A percentile compares a stretch with the other conserved stretches of the same genome.
Evolutionary conservation across 176 grass and related monocot species (phyloP).

Genomic region (Miscanthus lutarioriparius): DNA sequence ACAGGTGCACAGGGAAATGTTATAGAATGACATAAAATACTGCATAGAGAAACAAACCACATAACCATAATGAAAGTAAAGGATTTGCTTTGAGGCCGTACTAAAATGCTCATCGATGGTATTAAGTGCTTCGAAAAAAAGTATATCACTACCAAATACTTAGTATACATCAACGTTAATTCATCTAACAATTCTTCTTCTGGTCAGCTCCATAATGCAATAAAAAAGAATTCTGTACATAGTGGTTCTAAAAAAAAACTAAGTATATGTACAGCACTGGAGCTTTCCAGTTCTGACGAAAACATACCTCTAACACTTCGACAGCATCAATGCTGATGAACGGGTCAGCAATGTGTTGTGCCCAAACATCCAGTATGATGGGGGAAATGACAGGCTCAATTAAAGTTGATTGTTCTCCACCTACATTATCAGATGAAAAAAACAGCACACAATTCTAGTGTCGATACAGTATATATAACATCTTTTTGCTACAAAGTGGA

Average conservation of each 20-base stretch:
- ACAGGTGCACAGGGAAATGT: conserved; percentile 17
- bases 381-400: conserved; percentile 86
- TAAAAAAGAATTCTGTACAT: conserved; percentile 12
- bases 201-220: background rate
- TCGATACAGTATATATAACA: background rate
- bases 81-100: background rate
- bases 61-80: background rate
- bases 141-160: conserved; percentile 18
- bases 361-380: conserved; percentile 88
- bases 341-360: conserved; percentile 79
- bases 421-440: conserved; percentile 54
- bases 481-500: conserved; percentile 32
- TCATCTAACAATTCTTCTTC: conserved; percentile 21
- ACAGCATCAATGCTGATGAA: conserved; percentile 92
- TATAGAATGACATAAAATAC: conserved; percentile 1
- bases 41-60: conserved; percentile 19
- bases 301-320: conserved; percentile 88
- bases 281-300: conserved; percentile 1
- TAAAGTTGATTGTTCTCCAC: conserved; percentile 62
- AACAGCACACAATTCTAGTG: background rate
- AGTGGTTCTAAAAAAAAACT: background rate
- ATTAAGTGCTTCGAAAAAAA: background rate
- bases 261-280: background rate
- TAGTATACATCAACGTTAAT: background rate
- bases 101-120: conserved; percentile 3